Base-by-base conservation (phyloP, 352 stramenopile species). In the Phytopythium montanum region DNA sequence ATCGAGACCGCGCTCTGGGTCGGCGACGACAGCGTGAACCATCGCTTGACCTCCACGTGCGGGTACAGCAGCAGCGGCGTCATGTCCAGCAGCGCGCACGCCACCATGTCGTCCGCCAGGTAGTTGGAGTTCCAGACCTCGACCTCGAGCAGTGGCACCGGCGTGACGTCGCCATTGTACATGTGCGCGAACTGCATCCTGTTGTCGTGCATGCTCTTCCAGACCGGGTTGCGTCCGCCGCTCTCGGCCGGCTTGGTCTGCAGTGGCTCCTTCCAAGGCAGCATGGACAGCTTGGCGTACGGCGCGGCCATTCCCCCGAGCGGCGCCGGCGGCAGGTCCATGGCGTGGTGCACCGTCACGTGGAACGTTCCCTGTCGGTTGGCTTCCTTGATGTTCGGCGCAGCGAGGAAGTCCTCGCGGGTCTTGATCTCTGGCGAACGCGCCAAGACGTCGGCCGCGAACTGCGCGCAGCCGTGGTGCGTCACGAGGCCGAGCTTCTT, bases 91-190 rank as follows among this genome's bases (percentile, higher is more conserved):
- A 95, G 65, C 3, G 78, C 75, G 26, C 80, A 93, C 25, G 86
- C 86, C n/a, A 92, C 68, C 54, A 91, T 72, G 31, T 95, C 84
- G 51, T 95, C 79, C 5, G 81, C 67, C 34, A 95, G 59, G 61
- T 92, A 95, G 60, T 89, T 93, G 50, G 81, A 83, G 53, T 90
- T 95, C 70, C 87, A 95, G 34, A 95, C 79, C 60, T 95, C 84
- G 31, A 95, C 79, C 60, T 94, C 84, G 1, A 95, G 65, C 21
- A 93, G 60, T 31, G 86, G 86, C 29, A 94, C 91, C 5, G 86
- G 86, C 3, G 85, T 95, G 69, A 93, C 94, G 14, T 75, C 85
- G 62, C 84, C 93, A 70, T 93, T 95, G 73, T 93, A 95, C 78
- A 93, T 92, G 70, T 95, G 86, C 33, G 85, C 81, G 45, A 95